Base-by-base conservation (phyloP, 805 yeast species). In the Blastobotrys muscicola region DNA sequence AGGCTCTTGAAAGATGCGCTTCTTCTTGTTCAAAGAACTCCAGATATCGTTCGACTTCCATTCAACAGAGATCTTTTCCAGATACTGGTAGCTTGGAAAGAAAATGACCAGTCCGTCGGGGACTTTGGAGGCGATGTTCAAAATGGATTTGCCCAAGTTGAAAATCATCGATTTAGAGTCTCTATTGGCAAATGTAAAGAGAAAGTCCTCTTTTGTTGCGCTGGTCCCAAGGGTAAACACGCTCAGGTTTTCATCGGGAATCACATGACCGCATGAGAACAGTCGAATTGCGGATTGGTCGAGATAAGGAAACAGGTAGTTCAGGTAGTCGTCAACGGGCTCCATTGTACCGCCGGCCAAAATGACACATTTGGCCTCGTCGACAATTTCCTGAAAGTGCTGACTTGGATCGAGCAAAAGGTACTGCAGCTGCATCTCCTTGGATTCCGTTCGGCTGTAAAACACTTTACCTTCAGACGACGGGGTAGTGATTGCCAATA, bases 301-400 rank as follows among this genome's bases (percentile, higher is more conserved):
- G 2, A 82, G 44, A 36, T 74, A 70, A 0, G 94, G 94, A 40
- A 85, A 76, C 32, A 87, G 62, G 49, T 71, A 75, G n/a, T 75
- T 66, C 4, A 72, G 61, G 57, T 79, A 83, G 50, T 89, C 95
- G n/a, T 68, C 56, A 30, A 79, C 68, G 0, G 97, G 97, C 56
- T 84, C 90, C 95, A 87, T 85, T 0, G 97, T 89, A 10, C 97
- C 97, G 31, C 97, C 97, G 1, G 95, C 92, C 2, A 89, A 58
- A 1, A 90, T 67, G 0, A 89, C 82, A 59, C 89, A 80, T 50
- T 70, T 70, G 0, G 86, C 70, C 10, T 76, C 72, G 2, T 76
- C 76, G 0, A 85, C 75, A 2, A 90, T 68, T 2, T 78, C 80
- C 43, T 70, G 67, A 56, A 89, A 85, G 2, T 75, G 67, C 39